Evolutionary conservation across 2,329 filamentous ascomycete species (phyloP).

Genomic region (Pseudogymnoascus sp.): DNA sequence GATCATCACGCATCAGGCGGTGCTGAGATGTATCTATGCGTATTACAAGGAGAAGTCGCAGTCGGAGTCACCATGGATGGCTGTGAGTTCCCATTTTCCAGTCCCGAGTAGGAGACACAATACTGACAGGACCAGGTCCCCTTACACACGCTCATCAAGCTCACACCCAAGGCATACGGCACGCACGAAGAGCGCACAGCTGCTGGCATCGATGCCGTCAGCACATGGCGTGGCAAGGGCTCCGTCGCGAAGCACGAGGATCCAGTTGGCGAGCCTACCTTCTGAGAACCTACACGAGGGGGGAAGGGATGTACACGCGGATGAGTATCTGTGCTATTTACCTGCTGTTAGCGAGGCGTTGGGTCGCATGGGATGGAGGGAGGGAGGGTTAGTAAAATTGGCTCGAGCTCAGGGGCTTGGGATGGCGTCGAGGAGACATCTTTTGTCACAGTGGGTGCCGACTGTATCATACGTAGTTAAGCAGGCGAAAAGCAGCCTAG

Average conservation of each 20-base stretch:
- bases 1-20: slow-evolving; percentile 96
- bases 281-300: background rate
- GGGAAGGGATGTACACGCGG: background rate
- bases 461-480: background rate
- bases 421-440: slow-evolving; percentile 5
- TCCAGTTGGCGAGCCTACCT: background rate
- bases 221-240: slow-evolving; percentile 92
- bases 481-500: background rate
- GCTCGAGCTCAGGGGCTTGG: background rate
- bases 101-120: background rate
- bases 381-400: background rate
- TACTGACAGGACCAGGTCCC: slow-evolving; percentile 55
- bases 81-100: slow-evolving; percentile 1
- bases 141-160: slow-evolving; percentile 89
- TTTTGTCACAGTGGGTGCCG: background rate
- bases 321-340: slow-evolving; percentile 3
- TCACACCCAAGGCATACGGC: slow-evolving; percentile 88
- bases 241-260: slow-evolving; percentile 79
- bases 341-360: slow-evolving; percentile 6
- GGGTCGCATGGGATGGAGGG: slow-evolving; percentile 7
- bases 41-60: slow-evolving; percentile 99
- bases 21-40: slow-evolving; percentile 92
- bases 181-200: slow-evolving; percentile 83
- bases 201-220: slow-evolving; percentile 90
- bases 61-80: slow-evolving; percentile 93